phyloP scores from a whole-genome alignment of 768 basidiomycete species.

The Fomitopsis serialis region DNA sequence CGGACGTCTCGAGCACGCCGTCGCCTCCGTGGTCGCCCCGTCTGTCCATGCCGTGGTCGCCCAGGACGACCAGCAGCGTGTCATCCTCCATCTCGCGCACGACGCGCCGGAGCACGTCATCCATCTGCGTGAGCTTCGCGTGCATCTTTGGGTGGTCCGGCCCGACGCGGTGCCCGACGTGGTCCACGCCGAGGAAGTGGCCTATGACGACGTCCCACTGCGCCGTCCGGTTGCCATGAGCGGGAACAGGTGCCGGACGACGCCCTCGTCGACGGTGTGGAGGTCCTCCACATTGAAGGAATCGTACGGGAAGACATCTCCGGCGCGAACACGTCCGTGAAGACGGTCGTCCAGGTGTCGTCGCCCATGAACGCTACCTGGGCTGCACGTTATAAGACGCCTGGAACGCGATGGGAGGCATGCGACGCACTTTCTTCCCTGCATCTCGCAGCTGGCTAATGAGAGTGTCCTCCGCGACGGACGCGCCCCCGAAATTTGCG shows the following conservation, averaged over 20 bases:
- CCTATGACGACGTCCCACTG: constrained; percentile 85
- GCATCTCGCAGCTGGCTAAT: constrained; percentile 62
- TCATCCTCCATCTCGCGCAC: constrained; percentile 77
- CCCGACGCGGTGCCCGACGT: constrained; percentile 92
- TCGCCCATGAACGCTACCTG: constrained; percentile 92
- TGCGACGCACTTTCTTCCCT: constrained; percentile 51
- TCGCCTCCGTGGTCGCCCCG: constrained; percentile 97
- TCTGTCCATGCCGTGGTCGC: constrained; percentile 97
- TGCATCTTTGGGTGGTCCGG: constrained; percentile 85
- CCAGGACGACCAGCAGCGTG: constrained; percentile 85
- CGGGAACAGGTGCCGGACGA: constrained; percentile 78
- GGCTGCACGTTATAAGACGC: constrained; percentile 17
- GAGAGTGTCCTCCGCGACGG: constrained; percentile 84
- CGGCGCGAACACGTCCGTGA: constrained; percentile 65
- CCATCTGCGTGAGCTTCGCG: constrained; percentile 84
- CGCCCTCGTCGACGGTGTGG: constrained; percentile 91
- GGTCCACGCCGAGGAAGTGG: constrained; percentile 94
- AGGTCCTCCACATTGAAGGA: constrained; percentile 99
- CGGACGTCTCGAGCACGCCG: constrained; percentile 73
- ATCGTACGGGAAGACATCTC: constrained; percentile 82
- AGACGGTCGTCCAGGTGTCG: constrained; percentile 93
- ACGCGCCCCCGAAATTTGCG: constrained; percentile 83
- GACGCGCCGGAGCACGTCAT: constrained; percentile 65
- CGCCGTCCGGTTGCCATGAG: constrained; percentile 44
- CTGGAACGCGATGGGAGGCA: constrained; percentile 1